phyloP scores from a whole-genome alignment of 208 protist species.

The Blastocrithidia nonstop region DNA sequence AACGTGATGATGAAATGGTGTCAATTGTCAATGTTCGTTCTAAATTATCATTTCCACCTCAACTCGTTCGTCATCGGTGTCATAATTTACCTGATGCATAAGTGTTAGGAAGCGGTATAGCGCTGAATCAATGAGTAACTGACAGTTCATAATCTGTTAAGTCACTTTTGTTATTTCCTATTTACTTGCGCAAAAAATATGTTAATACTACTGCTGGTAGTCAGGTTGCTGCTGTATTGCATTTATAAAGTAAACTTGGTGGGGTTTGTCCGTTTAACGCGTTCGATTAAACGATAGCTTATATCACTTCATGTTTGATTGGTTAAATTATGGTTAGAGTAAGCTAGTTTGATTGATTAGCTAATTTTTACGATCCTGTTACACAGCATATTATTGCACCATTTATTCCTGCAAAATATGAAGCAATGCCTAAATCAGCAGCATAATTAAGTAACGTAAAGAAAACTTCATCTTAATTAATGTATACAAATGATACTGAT shows the following conservation, averaged over 20 bases:
- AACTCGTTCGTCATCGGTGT: slow-evolving; percentile 48
- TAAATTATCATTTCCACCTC: slow-evolving; percentile 59
- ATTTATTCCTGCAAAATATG: slow-evolving; percentile 27
- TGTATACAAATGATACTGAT: slow-evolving; percentile 2
- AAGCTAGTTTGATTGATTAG: slow-evolving; percentile 54
- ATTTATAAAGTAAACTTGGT: slow-evolving; percentile 49
- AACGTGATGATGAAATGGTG: slow-evolving; percentile 55
- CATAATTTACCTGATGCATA: slow-evolving; percentile 53
- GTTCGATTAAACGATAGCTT: slow-evolving; percentile 41
- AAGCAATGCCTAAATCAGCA: neutral
- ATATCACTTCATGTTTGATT: slow-evolving; percentile 40
- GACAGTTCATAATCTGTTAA: slow-evolving; percentile 3
- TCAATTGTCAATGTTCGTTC: slow-evolving; percentile 64
- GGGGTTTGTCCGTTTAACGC: slow-evolving; percentile 32
- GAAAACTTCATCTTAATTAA: neutral
- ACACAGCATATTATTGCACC: slow-evolving; percentile 75
- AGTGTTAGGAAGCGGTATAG: slow-evolving; percentile 71
- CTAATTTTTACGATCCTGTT: slow-evolving; percentile 67
- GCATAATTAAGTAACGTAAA: neutral
- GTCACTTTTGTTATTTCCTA: slow-evolving; percentile 57
- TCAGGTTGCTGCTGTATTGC: slow-evolving; percentile 37
- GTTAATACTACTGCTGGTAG: neutral
- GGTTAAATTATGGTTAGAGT: slow-evolving; percentile 62
- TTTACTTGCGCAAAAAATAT: slow-evolving; percentile 5
- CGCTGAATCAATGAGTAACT: slow-evolving; percentile 44